A percentile compares a stretch with the other conserved stretches of the same genome.
phyloP scores from a whole-genome alignment of 140 eudicot species.

The Stevia rebaudiana region DNA sequence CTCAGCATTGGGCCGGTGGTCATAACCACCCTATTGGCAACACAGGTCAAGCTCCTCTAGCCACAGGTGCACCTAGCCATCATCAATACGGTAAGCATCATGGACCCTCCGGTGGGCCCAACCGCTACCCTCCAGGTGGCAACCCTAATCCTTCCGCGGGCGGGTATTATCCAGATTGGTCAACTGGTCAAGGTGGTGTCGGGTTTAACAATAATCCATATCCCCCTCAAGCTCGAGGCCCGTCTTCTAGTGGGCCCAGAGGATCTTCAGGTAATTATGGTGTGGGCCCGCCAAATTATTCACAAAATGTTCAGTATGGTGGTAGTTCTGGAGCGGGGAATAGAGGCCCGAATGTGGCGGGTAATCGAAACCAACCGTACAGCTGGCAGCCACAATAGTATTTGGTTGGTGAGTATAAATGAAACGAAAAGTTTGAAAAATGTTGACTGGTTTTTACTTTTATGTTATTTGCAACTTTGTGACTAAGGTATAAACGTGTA shows the following conservation, averaged over 20 bases:
- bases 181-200: conserved; percentile 53
- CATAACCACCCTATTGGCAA: conserved; percentile 50
- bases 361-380: conserved; percentile 66
- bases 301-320: conserved; percentile 65
- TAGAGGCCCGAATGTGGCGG: conserved; percentile 70
- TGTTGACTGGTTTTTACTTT: conserved; percentile 14
- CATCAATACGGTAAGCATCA: conserved; percentile 71
- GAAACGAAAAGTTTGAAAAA: conserved; percentile 3
- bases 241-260: conserved; percentile 50
- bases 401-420: not conserved
- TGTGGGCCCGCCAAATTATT: conserved; percentile 56
- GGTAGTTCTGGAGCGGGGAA: conserved; percentile 66
- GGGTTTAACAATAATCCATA: conserved; percentile 61
- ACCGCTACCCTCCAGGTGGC: conserved; percentile 66
- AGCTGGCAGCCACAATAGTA: conserved; percentile 66
- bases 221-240: conserved; percentile 69
- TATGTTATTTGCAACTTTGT: conserved; percentile 6
- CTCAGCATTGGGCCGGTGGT: conserved; percentile 56
- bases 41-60: conserved; percentile 45
- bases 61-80: conserved; percentile 58
- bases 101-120: conserved; percentile 77
- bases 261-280: conserved; percentile 58
- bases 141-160: conserved; percentile 51
- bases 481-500: conserved; percentile 10
- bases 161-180: conserved; percentile 65